Evolutionary conservation across 768 basidiomycete genomes (phyloP).

Genomic region (Filobasidium wieringae): DNA sequence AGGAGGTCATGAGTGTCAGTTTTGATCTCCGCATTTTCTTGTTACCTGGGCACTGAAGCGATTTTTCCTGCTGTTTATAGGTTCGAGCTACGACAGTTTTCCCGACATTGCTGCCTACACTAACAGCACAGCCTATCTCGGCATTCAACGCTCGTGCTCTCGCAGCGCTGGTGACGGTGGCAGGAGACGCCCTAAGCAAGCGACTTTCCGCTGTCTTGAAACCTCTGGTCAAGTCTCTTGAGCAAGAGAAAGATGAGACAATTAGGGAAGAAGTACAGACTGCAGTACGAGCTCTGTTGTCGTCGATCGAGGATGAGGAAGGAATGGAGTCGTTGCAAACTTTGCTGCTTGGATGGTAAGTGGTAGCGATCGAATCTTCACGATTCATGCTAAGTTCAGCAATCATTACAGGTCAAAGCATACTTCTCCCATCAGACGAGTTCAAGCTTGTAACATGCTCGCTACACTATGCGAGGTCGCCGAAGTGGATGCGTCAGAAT

Average conservation of each 20-base stretch:
- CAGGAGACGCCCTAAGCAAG: conserved; percentile 76
- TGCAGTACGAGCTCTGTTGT: conserved; percentile 60
- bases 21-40: no score
- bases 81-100: conserved; percentile 90
- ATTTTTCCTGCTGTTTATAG: conserved; percentile 43
- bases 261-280: conserved; percentile 58
- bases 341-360: conserved; percentile 74
- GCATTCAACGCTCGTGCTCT: conserved; percentile 89
- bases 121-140: conserved; percentile 81
- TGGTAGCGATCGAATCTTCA: background rate
- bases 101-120: conserved; percentile 88
- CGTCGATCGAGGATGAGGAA: conserved; percentile 70
- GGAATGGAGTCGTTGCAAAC: conserved; percentile 84
- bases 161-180: conserved; percentile 81
- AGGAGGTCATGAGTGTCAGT: conserved; percentile 84
- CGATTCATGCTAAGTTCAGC: background rate
- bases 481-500: conserved; percentile 68
- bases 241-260: conserved; percentile 56
- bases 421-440: conserved; percentile 56
- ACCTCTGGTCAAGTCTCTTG: conserved; percentile 65
- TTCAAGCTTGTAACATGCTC: conserved; percentile 68
- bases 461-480: conserved; percentile 63
- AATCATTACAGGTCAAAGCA: conserved; percentile 57
- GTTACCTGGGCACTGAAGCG: no score
- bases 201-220: conserved; percentile 66